Evolutionary conservation across 768 basidiomycete species (phyloP).

Genomic region (Dictyophora rubrovolvata): DNA sequence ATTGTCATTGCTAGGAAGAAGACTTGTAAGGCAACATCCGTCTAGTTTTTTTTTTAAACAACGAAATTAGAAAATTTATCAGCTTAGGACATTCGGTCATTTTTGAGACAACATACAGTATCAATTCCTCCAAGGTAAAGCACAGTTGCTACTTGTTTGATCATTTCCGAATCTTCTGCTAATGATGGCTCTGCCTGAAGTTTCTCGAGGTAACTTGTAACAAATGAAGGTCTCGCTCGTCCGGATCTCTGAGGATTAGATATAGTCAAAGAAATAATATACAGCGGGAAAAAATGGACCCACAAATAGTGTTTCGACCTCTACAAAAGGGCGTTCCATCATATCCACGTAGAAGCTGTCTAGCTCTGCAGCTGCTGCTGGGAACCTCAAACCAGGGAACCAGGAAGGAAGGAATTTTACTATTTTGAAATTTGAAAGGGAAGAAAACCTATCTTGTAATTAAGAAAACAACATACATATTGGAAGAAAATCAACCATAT

Average conservation of each 20-base stretch:
- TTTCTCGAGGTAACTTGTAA: too few relatives aligned
- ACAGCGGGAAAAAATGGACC: conserved; percentile 6
- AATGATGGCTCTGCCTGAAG: too few relatives aligned
- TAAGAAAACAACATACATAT: conserved; percentile 17
- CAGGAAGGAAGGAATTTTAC: conserved; percentile 9
- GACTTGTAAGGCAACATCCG: neutral
- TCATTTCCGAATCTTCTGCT: neutral
- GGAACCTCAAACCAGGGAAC: conserved; percentile 11
- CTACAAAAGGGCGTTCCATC: neutral
- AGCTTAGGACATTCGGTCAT: neutral
- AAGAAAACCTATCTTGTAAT: neutral
- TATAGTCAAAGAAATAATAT: neutral
- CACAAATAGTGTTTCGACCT: neutral
- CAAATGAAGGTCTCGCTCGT: too few relatives aligned
- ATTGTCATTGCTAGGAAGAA: conserved; percentile 10
- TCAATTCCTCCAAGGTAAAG: conserved; percentile 6
- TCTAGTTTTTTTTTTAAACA: neutral
- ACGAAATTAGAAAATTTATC: neutral
- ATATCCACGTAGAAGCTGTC: neutral
- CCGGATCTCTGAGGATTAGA: too few relatives aligned
- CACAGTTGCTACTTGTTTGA: neutral
- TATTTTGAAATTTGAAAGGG: neutral
- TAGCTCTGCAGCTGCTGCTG: neutral
- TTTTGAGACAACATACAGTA: conserved; percentile 10
- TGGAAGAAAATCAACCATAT: conserved; percentile 46